Conservation (phyloP, 2,329 filamentous ascomycete genomes). For the Amauroascus niger region DNA sequence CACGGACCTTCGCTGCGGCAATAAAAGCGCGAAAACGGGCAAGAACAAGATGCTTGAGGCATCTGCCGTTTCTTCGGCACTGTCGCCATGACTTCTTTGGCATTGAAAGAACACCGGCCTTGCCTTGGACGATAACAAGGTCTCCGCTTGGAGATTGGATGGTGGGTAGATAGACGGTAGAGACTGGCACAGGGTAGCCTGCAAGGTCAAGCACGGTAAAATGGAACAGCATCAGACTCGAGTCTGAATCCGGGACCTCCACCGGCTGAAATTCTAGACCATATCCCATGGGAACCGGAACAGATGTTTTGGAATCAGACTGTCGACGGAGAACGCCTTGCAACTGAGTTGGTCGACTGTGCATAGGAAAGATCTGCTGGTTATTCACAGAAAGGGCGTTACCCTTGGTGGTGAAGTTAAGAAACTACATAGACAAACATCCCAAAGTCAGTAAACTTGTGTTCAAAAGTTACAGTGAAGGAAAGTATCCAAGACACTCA, state of each 20-base stretch:
- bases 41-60: conserved; percentile 31
- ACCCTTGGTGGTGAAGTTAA: conserved; percentile 31
- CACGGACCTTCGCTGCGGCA: conserved; percentile 30
- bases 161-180: conserved; percentile 35
- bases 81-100: conserved; percentile 33
- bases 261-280: conserved; percentile 33
- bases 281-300: conserved; percentile 35
- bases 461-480: not conserved
- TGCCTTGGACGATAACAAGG: conserved; percentile 31
- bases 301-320: conserved; percentile 30
- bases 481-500: conserved; percentile 20
- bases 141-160: conserved; percentile 30
- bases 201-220: conserved; percentile 40
- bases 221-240: conserved; percentile 32
- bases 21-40: conserved; percentile 34
- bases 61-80: conserved; percentile 35
- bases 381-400: conserved; percentile 31
- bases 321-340: conserved; percentile 28
- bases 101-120: conserved; percentile 32
- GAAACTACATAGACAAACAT: conserved; percentile 21
- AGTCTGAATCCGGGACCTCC: conserved; percentile 22
- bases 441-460: conserved; percentile 1
- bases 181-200: conserved; percentile 35
- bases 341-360: conserved; percentile 23
- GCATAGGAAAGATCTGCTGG: conserved; percentile 32